Base-by-base conservation (phyloP, 257 asterid genomes). In the Striga asiatica region DNA sequence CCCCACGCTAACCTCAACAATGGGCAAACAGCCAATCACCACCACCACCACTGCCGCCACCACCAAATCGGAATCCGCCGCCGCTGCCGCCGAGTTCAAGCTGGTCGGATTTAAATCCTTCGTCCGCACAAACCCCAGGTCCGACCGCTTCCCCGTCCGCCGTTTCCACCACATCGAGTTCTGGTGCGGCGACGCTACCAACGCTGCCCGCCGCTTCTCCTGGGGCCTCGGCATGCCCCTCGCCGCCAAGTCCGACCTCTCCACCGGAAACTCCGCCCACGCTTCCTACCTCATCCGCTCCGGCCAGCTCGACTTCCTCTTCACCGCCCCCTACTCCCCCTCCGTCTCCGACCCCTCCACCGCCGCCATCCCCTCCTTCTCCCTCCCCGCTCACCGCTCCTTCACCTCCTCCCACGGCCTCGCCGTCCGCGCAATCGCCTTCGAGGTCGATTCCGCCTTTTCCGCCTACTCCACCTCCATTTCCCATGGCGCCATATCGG, bases 111-210 rank as follows among this genome's bases (percentile, higher is more conserved):
- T 50, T 83, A 82, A 79, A 7, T 78, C 77, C 8, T 81, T 83
- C 80, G 41, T 49, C 59, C 75, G 94, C 0, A n/a, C 32, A 9
- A 89, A 85, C 66, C 85, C 93, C 1, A 74, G 60, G 42, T 77
- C 95, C 43, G 97, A 89, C 65, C 25, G 43, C 17, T 85, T 85
- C 78, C 24, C 74, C 13, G 84, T 77, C 24, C 83, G 60, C 54
- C 73, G 81, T 41, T 89, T 89, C 81, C 89, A 89, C 77, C 97
- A 89, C 67, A 58, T 89, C 0, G 95, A 89, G 37, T 89, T 85
- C 76, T 89, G 93, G 91, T 78, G 93, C 58, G 89, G 91, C 50
- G 97, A 85, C 64, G 95, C 96, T 52, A 83, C 85, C 64, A 89
- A 83, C 74, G 71, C 79, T 14, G 64, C 84, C 65, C 65, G 74